Evolutionary conservation across 768 basidiomycete species (phyloP), one percentile per base, ranked within the genome.

Genomic region (Kwoniella pini): DNA sequence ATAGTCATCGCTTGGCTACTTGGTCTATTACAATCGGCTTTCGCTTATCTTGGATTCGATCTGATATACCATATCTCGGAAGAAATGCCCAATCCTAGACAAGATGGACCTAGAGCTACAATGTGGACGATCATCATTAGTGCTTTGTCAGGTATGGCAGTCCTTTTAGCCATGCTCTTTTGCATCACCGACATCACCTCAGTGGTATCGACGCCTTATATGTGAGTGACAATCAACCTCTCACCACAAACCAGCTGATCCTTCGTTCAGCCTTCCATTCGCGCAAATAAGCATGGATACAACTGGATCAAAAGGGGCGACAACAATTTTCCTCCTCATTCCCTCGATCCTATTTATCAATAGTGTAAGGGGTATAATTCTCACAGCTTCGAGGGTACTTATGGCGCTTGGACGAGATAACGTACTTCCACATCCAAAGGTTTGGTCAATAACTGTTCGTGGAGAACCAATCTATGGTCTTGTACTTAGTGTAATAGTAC

Each of bases 11-110:
- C 67, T 11, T 69, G 64, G 64, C 40, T 65, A 1, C 28, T 69
- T 22, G 67, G 67, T 2, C 30, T 69, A 13, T 43, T 69, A 2
- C 67, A 69, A 30, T 58, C 60, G 10, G 36, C 57, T 17, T 63
- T 53, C 53, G 55, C 59, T 15, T 54, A 63, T 46, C 53, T 67
- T 27, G 69, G 69, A 15, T 68, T 65, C 60, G 69, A 70, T 36
- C 48, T 63, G 26, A 58, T 68, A 22, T 67, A 40, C 22, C 66
- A 68, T 45, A 54, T 70, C 33, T 56, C 60, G 21, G 69, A 70
- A 40, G 69, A 70, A 42, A 65, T 70, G 60, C 57, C 59, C 1
- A 53, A 62, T 21, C 66, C 69, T 4, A 33, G 40, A 11, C 51
- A 51, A 30, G 66, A 70, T 22, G 69, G 63, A 3, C 69, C 69